Conservation (phyloP, 345 rosid species). For the Geranium rotundifolium region DNA sequence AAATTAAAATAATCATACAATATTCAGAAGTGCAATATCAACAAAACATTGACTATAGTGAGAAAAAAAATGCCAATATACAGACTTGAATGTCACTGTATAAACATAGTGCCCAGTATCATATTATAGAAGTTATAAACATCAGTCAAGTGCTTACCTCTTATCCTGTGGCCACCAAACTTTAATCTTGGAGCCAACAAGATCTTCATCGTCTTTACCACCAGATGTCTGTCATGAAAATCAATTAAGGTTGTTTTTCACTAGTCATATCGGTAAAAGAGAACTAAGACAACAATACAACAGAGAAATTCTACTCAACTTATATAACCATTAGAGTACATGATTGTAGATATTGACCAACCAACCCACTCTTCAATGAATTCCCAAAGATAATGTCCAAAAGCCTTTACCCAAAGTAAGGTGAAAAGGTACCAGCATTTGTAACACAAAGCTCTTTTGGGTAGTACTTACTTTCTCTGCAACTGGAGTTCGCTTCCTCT, state of each 20-base stretch:
- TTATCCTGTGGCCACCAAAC: conserved; percentile 95
- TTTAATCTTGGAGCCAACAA: conserved; percentile 67
- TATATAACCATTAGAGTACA: neutral
- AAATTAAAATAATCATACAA: neutral
- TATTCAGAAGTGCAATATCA: neutral
- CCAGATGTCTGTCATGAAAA: conserved; percentile 46
- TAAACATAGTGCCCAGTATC: neutral
- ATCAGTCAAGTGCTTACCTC: conserved; percentile 30
- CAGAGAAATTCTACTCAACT: neutral
- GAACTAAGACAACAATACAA: neutral
- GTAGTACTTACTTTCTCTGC: conserved; percentile 37
- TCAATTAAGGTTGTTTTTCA: conserved; percentile 4
- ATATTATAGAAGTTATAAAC: neutral
- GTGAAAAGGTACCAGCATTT: neutral
- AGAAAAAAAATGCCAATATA: neutral
- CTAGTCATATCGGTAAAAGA: conserved; percentile 6
- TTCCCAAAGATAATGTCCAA: neutral
- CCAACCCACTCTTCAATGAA: neutral
- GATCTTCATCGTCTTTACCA: conserved; percentile 25
- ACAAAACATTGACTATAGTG: neutral
- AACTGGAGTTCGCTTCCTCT: conserved; percentile 47
- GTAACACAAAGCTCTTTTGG: neutral
- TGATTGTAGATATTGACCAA: neutral
- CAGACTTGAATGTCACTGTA: neutral
- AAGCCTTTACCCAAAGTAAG: neutral